Evolutionary conservation across 805 yeast genomes (phyloP), one percentile per base, ranked within the genome.

Genomic region (Kodamaea lidongshanica): DNA sequence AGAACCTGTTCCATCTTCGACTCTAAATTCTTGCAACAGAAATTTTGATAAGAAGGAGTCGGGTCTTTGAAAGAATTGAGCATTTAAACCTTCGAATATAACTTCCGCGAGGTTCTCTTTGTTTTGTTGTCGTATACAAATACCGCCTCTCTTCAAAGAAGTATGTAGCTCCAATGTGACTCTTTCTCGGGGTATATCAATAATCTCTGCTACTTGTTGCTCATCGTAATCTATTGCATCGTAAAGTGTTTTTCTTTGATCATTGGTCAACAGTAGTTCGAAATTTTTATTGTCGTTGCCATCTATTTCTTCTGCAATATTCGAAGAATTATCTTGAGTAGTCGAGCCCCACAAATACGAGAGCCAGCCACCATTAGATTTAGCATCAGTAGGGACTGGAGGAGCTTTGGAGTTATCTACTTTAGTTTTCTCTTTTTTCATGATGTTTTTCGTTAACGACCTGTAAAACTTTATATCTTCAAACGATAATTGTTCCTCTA

Each of bases 221-320:
- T 88, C 95, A 43, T 88, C 84, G 43, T 79, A 88, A 39, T 88
- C 99, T 40, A 92, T 88, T 0, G 96, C 94, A 37, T 85, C 94
- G 48, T 86, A 88, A 12, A 92, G 64, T 36, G 94, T 98, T 48
- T 85, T 70, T 39, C 84, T 70, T 48, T 92, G 96, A 42, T 87
- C 95, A 9, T 85, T 95, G 0, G 92, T 74, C 52, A 92, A 43
- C 17, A 45, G 44, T 19, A 64, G 39, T 27, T 55, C 55, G 19
- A 49, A 31, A 3, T 50, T 40, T 3, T 45, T 49, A 5, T 22
- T 26, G 19, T 44, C 71, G n/a, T n/a, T n/a, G n/a, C n/a, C n/a
- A n/a, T n/a, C n/a, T n/a, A n/a, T n/a, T 5, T 65, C 61, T 16
- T 77, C 50, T 2, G 34, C 14, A 7, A 27, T 33, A 5, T 35